Percentiles rank a stretch among this genome's conserved stretches.
Evolutionary conservation across 2,329 filamentous ascomycete species (phyloP).

Genomic region (Curvularia spicifera): DNA sequence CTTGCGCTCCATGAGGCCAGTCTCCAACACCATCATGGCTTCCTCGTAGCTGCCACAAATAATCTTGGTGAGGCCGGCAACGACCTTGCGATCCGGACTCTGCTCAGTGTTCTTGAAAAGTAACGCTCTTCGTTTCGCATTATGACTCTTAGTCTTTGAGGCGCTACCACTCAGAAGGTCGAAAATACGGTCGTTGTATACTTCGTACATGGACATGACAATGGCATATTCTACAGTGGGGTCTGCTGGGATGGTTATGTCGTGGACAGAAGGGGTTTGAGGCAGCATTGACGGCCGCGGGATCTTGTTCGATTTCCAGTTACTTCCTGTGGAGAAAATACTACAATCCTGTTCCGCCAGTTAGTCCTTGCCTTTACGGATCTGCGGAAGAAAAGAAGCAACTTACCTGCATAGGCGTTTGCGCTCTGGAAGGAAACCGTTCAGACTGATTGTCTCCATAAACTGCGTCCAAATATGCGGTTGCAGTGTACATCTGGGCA

Average conservation of each 20-base stretch:
- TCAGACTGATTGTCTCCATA: constrained; percentile 72
- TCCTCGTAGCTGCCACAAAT: constrained; percentile 83
- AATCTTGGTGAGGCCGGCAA: constrained; percentile 88
- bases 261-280: constrained; percentile 74
- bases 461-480: constrained; percentile 77
- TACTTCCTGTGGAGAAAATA: constrained; percentile 63
- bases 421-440: constrained; percentile 53
- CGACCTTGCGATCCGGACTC: constrained; percentile 90
- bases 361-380: constrained; percentile 35
- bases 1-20: constrained; percentile 82
- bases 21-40: constrained; percentile 87
- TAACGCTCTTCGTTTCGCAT: constrained; percentile 73
- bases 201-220: constrained; percentile 96
- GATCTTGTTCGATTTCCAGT: constrained; percentile 61
- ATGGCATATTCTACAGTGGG: constrained; percentile 80
- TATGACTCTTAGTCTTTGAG: constrained; percentile 60
- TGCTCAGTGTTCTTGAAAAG: constrained; percentile 91
- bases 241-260: constrained; percentile 71
- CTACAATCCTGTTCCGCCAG: constrained; percentile 58
- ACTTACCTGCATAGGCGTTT: constrained; percentile 57
- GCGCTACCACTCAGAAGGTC: constrained; percentile 76
- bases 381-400: constrained; percentile 23
- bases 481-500: constrained; percentile 74
- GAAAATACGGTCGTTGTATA: constrained; percentile 98
- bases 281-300: constrained; percentile 75